Percentiles rank a stretch among this genome's conserved stretches.
phyloP scores from a whole-genome alignment of 495 filamentous ascomycete genomes.

The Darksidea phi region DNA sequence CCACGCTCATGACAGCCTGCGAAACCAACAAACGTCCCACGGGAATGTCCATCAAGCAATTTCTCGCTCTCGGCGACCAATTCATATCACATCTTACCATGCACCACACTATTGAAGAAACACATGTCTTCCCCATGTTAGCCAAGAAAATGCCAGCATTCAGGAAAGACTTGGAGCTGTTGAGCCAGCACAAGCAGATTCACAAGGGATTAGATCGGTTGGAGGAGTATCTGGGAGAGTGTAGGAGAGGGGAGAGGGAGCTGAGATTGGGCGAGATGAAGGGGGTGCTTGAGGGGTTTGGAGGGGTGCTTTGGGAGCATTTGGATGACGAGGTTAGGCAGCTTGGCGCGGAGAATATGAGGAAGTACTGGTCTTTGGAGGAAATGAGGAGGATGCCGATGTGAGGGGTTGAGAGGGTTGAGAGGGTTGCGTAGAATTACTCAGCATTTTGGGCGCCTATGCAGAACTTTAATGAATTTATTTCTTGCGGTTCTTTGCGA shows the following conservation, averaged over 20 bases:
- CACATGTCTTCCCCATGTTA: constrained; percentile 75
- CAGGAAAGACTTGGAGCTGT: constrained; percentile 59
- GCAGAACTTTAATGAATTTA: neutral
- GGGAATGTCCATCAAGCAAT: constrained; percentile 60
- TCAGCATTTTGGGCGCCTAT: constrained; percentile 38
- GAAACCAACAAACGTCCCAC: constrained; percentile 53
- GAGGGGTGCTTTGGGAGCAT: constrained; percentile 46
- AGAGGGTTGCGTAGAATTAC: neutral
- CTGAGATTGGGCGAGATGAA: constrained; percentile 67
- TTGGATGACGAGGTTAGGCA: constrained; percentile 46
- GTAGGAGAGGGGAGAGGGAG: constrained; percentile 63
- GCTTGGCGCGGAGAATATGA: constrained; percentile 73
- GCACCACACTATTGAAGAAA: constrained; percentile 86
- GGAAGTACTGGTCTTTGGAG: constrained; percentile 72
- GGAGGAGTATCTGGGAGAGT: constrained; percentile 64
- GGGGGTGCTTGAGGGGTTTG: constrained; percentile 64
- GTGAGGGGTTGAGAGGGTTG: constrained; percentile 3
- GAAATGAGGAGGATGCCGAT: constrained; percentile 70
- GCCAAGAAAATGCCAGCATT: constrained; percentile 82
- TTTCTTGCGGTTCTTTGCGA: constrained; percentile 42
- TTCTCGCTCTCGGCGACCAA: constrained; percentile 61
- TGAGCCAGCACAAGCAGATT: constrained; percentile 79
- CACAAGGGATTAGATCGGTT: constrained; percentile 77
- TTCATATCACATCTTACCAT: constrained; percentile 68
- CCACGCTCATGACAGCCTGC: constrained; percentile 61